These are phyloP conservation scores for Grigorovia jiainica DNA, from an alignment of 805 yeast genomes.

Conservation along the genomic window DNA sequence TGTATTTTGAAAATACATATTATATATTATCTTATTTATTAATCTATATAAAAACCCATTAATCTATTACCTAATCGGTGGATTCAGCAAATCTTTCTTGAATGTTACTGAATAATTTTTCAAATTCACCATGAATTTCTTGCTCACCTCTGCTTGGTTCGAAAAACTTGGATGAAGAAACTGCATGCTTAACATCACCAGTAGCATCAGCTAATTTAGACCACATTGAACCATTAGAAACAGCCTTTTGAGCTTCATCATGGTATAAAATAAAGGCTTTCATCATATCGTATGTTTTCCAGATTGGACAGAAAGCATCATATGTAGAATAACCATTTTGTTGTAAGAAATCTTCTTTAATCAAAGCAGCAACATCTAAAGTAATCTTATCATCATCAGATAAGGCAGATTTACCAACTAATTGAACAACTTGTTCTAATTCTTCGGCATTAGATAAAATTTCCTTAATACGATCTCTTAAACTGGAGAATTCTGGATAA, in stretches of 20 bases:
- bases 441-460: conserved; percentile 96
- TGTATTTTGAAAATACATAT: no score
- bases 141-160: conserved; percentile 90
- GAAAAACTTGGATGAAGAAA: conserved; percentile 89
- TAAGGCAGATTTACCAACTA: conserved; percentile 96
- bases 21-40: no score
- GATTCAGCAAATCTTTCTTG: conserved; percentile 93
- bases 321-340: conserved; percentile 98
- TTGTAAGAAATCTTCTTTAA: conserved; percentile 97
- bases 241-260: conserved; percentile 97
- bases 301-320: conserved; percentile 98
- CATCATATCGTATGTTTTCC: conserved; percentile 99
- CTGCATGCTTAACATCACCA: conserved; percentile 83
- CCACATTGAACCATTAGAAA: conserved; percentile 91
- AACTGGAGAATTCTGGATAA: conserved; percentile 83
- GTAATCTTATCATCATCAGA: conserved; percentile 96
- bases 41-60: not conserved
- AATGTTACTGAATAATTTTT: conserved; percentile 60
- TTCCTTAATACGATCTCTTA: conserved; percentile 90
- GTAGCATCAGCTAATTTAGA: conserved; percentile 84
- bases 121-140: conserved; percentile 68
- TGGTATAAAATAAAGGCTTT: conserved; percentile 82
- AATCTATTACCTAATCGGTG: conserved; percentile 48
- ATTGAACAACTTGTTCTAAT: conserved; percentile 96
- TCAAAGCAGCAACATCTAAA: conserved; percentile 79